A percentile compares a stretch with the other conserved stretches of the same genome.
Conservation (phyloP, 164 flowering plant species). For the Vitis vinifera region ASM3070453v1 NC_081806.1:4410501-4411000, state of each 20-base stretch:
- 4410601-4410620: not conserved
- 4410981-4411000: not conserved
- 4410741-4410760: not conserved
- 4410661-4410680: not conserved
- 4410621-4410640: not conserved
- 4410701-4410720: constrained; percentile 11
- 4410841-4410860: not conserved
- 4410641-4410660: constrained; percentile 4
- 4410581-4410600: not conserved
- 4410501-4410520: not conserved
- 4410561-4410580: constrained; percentile 7
- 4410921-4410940: not conserved
- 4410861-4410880: not conserved
- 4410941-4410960: not conserved
- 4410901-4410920: not conserved
- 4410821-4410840: not conserved
- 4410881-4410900: not conserved
- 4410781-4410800: too few relatives aligned
- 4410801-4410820: not conserved
- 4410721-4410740: not conserved
- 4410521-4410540: not conserved
- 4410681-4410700: not conserved
- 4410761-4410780: not conserved
- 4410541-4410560: not conserved
- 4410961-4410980: not conserved